Percentiles rank a stretch among this genome's conserved stretches.
phyloP scores from a whole-genome alignment of 352 stramenopile species.

The Pythium oligandrum region DNA sequence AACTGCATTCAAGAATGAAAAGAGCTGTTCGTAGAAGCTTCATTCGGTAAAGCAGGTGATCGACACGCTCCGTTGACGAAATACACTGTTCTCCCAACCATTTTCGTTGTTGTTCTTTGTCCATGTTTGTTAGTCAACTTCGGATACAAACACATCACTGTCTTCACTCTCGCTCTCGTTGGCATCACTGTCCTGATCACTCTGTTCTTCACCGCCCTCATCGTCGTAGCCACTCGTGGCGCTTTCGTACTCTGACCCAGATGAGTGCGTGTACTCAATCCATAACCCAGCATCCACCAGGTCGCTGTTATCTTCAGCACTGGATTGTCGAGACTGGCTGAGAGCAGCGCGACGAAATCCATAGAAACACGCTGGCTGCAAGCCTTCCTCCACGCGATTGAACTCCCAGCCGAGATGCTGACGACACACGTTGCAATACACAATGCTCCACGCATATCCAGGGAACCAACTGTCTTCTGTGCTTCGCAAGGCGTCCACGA shows the following conservation, averaged over 20 bases:
- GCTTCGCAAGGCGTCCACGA: constrained; percentile 38
- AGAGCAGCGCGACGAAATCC: constrained; percentile 67
- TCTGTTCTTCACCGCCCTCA: constrained; percentile 4
- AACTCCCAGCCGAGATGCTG: constrained; percentile 79
- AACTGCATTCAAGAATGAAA: background rate
- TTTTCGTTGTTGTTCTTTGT: too few relatives aligned
- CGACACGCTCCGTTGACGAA: too few relatives aligned
- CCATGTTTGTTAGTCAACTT: too few relatives aligned
- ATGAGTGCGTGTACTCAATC: too few relatives aligned
- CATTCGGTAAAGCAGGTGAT: too few relatives aligned
- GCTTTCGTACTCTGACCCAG: too few relatives aligned
- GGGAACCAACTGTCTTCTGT: constrained; percentile 77
- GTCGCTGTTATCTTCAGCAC: too few relatives aligned
- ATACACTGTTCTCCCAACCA: too few relatives aligned
- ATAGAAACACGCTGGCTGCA: constrained; percentile 43
- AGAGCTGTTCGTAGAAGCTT: too few relatives aligned
- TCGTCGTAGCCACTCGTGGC: background rate
- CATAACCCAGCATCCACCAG: too few relatives aligned
- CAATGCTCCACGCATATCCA: constrained; percentile 78
- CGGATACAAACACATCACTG: too few relatives aligned
- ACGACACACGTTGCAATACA: constrained; percentile 62
- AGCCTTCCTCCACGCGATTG: constrained; percentile 28
- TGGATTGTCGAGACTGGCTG: constrained; percentile 16
- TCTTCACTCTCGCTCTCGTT: constrained; percentile 3
- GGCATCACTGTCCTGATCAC: constrained; percentile 2